Base-by-base conservation (phyloP, 2,329 filamentous ascomycete species). In the Colletotrichum paranaense region DNA sequence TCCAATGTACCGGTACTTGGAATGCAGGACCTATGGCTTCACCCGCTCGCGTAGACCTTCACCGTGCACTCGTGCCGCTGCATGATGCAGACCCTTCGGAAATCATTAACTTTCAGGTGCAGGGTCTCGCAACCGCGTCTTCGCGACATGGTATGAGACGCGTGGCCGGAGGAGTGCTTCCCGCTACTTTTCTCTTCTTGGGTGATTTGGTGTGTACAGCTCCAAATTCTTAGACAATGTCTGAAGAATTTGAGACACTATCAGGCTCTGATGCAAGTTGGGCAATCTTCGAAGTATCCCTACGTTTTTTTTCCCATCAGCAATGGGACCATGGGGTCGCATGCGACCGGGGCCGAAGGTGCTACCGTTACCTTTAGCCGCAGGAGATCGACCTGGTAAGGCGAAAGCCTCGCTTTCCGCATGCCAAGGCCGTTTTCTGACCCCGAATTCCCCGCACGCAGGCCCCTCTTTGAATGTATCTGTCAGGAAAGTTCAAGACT, bases 1-100 rank as follows among this genome's bases (percentile, higher is more conserved):
- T 30, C 30, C 2, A 16, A 74, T 52, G 74, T 75, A 75, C 73
- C 19, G 28, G 72, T 75, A 75, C 74, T 26, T 69, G 5, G 28
- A 5, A 56, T 46, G 52, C 52, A 67, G n/a, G 32, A 42, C 52
- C 35, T 72, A 53, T 68, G 64, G 67, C 68, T 66, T 59, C 72
- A 53, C 32, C 68, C 68, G 67, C 68, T 32, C 35, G 19, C 12
- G 30, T 53, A 53, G 56, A 56, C 57, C 24, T 62, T 62, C 16
- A 30, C 49, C 26, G 26, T 68, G 67, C 32, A 32, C 68, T 72
- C 30, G 26, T 63, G 62, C 68, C 16, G 68, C 68, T 72, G 72
- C 68, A 72, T 72, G 58, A 64, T 73, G 71, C 69, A 63, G 24
- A 58, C 26, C 38, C 35, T 38, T 53, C 30, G 42, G 35, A 62